These are phyloP conservation scores for Coemansia nantahalensis DNA, from an alignment of 192 early-diverging fungal species.

Conservation along the genomic window DNA sequence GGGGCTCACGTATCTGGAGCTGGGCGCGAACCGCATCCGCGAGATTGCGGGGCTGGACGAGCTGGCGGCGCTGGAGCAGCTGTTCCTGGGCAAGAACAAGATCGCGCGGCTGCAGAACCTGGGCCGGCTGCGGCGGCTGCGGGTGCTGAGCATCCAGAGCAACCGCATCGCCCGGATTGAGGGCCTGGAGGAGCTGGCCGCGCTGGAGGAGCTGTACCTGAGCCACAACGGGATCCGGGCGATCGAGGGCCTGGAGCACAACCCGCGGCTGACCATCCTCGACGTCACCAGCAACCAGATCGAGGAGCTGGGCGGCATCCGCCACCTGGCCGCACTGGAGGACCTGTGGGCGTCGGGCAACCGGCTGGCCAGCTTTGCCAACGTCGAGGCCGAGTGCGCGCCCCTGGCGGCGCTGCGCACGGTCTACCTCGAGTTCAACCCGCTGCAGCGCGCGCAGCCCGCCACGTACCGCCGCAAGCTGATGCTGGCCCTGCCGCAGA, in stretches of 20 bases:
- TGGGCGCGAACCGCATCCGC: slow-evolving; percentile 94
- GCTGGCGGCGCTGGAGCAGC: slow-evolving; percentile 78
- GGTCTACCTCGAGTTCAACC: slow-evolving; percentile 95
- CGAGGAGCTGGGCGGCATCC: slow-evolving; percentile 67
- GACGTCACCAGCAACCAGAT: slow-evolving; percentile 87
- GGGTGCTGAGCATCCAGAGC: slow-evolving; percentile 76
- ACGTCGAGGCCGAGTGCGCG: slow-evolving; percentile 68
- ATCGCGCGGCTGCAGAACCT: slow-evolving; percentile 78
- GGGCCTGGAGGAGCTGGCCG: slow-evolving; percentile 64
- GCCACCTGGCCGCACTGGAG: slow-evolving; percentile 65
- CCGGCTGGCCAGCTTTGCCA: slow-evolving; percentile 70
- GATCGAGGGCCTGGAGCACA: slow-evolving; percentile 79
- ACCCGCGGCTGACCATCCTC: slow-evolving; percentile 70
- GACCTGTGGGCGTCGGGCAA: slow-evolving; percentile 93
- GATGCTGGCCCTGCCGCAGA: slow-evolving; percentile 75
- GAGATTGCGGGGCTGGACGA: slow-evolving; percentile 78
- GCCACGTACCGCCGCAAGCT: slow-evolving; percentile 87
- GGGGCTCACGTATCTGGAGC: slow-evolving; percentile 80
- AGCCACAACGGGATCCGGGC: slow-evolving; percentile 84
- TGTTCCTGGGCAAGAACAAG: slow-evolving; percentile 99
- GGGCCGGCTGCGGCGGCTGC: slow-evolving; percentile 59
- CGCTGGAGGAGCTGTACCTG: slow-evolving; percentile 88
- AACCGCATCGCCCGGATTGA: slow-evolving; percentile 81
- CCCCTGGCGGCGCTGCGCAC: slow-evolving; percentile 66
- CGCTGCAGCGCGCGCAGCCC: slow-evolving; percentile 71